Conservation (phyloP, 106 monocot species). For the Posidonia australis region DNA sequence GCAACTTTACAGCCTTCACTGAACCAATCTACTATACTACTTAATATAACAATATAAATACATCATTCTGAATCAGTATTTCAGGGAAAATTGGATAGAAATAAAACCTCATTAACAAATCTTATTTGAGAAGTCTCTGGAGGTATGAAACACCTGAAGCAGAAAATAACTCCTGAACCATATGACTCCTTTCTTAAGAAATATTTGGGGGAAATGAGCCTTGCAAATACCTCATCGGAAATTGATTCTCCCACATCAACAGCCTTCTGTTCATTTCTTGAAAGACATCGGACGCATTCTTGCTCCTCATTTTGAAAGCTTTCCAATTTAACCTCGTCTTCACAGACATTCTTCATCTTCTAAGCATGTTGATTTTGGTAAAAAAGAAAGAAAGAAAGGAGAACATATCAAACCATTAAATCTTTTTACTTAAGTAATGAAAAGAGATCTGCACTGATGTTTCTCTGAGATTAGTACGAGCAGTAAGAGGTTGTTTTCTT, state of each 20-base stretch:
- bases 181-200: not conserved
- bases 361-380: not conserved
- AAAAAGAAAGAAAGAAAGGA: not conserved
- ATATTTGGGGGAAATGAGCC: not conserved
- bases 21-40: too few relatives aligned
- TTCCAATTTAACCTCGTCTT: not conserved
- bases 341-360: not conserved
- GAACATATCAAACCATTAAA: too few relatives aligned
- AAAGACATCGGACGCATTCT: not conserved
- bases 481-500: too few relatives aligned
- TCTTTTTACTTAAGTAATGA: too few relatives aligned
- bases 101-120: not conserved
- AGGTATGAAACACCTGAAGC: too few relatives aligned
- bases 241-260: slow-evolving; percentile 35
- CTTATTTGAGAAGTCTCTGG: too few relatives aligned
- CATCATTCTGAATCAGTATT: too few relatives aligned
- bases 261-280: slow-evolving; percentile 7
- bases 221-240: slow-evolving; percentile 33
- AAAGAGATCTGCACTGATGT: too few relatives aligned
- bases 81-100: too few relatives aligned
- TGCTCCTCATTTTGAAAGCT: not conserved
- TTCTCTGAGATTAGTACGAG: too few relatives aligned
- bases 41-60: too few relatives aligned
- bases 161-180: not conserved
- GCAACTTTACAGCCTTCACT: too few relatives aligned